Evolutionary conservation across 352 stramenopile species (phyloP), one percentile per base, ranked within the genome.

Genomic region (Phytophthora capsici): DNA sequence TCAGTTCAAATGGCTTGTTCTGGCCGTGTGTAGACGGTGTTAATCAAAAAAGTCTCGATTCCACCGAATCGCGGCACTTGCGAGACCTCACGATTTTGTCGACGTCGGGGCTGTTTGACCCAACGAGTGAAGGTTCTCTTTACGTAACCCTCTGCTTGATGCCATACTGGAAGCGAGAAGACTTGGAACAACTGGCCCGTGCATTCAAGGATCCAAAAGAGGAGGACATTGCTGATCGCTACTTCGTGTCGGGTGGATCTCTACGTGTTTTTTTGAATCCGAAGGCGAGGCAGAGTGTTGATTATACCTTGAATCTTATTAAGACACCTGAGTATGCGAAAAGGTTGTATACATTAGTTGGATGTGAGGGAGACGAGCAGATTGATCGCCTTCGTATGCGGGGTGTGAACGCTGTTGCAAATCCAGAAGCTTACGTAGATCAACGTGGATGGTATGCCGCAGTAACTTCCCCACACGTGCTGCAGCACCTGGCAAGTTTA

Each of bases 331-430:
- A 50, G 0, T 20, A 56, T 38, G 45, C 9, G n/a, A 1, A n/a
- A 49, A 20, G 7, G 23, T 17, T 56, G 23, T 34, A 56, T 14
- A 36, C 34, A 38, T 4, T 26, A 25, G 6, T 44, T 56, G 45
- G 45, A 36, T n/a, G 3, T 9, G 32, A 6, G 13, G 49, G 23
- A 41, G 13, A 44, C 3, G 17, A 43, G 4, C 20, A 56, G 22
- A 49, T 56, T 49, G 45, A 63, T 22, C 45, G 45, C 25, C 28
- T 56, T 17, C 34, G 56, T 38, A 51, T 56, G 34, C 45, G 23
- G 13, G 56, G 45, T 28, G 56, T 56, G 25, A 4, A 2, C 8
- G 17, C 55, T 17, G 23, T 34, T 36, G 16, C 22, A 12, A 48
- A 49, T 20, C 2, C 44, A 37, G 22, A 17, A 14, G 6, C 28